Conservation (phyloP, 306 rosid species). For the Carpinus fangiana region DNA sequence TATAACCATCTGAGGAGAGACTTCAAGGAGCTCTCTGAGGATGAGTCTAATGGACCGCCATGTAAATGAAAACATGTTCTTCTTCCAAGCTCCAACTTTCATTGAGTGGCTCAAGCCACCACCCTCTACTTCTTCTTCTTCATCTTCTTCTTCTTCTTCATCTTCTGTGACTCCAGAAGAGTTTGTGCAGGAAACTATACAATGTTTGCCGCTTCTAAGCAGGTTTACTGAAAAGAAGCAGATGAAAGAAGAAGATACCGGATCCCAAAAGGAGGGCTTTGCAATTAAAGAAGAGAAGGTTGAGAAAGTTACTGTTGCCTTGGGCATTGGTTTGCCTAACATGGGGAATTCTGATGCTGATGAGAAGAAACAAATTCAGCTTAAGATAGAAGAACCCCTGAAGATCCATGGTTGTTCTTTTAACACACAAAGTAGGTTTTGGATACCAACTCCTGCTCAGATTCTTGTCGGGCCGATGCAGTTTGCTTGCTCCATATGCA, state of each 20-base stretch:
- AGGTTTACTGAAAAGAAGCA: conserved; percentile 24
- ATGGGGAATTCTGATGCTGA: conserved; percentile 13
- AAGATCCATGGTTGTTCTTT: conserved; percentile 55
- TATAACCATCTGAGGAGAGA: conserved; percentile 51
- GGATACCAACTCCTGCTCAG: conserved; percentile 97
- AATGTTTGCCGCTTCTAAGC: conserved; percentile 71
- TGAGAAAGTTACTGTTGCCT: conserved; percentile 62
- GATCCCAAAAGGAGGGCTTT: conserved; percentile 35
- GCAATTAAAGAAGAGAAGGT: conserved; percentile 54
- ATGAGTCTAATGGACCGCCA: conserved; percentile 66
- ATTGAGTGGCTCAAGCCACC: conserved; percentile 94
- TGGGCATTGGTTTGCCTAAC: conserved; percentile 84
- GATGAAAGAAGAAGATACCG: conserved; percentile 38
- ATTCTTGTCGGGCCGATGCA: conserved; percentile 98
- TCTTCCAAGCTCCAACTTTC: conserved; percentile 74
- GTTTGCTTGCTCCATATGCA: conserved; percentile 91
- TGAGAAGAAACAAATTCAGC: conserved; percentile 31
- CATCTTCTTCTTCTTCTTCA: conserved; percentile 30
- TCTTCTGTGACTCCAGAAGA: conserved; percentile 28
- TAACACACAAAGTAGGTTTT: conserved; percentile 71
- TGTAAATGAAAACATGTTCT: conserved; percentile 39
- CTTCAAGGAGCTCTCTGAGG: conserved; percentile 45
- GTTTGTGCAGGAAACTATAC: conserved; percentile 36
- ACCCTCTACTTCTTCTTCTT: conserved; percentile 35
- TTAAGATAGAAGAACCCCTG: conserved; percentile 44